These are phyloP conservation scores for Colletotrichum siamense DNA, from an alignment of 2,329 filamentous ascomycete species.

Conservation along the genomic window DNA sequence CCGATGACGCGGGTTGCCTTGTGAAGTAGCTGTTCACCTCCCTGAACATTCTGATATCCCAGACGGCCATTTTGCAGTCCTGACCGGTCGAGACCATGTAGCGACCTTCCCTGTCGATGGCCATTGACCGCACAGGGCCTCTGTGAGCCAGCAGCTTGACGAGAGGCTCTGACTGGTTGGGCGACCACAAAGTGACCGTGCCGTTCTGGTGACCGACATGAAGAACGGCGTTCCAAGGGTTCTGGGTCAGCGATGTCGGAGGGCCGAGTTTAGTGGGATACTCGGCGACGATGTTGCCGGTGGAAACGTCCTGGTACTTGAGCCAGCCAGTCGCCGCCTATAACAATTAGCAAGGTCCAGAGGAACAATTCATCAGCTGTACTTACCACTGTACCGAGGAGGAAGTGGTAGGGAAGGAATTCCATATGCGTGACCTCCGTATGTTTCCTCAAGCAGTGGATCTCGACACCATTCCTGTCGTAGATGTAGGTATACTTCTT, in stretches of 20 bases:
- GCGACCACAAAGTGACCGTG: conserved; percentile 93
- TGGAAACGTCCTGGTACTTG: conserved; percentile 95
- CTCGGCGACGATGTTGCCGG: conserved; percentile 86
- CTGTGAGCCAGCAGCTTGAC: conserved; percentile 91
- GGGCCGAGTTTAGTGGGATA: conserved; percentile 84
- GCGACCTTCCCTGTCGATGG: conserved; percentile 85
- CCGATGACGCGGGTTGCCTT: conserved; percentile 78
- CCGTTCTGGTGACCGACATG: conserved; percentile 96
- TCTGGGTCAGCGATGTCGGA: conserved; percentile 84
- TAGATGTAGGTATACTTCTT: conserved; percentile 98
- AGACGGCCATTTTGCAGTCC: conserved; percentile 90
- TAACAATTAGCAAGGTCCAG: conserved; percentile 20
- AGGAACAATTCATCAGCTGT: neutral
- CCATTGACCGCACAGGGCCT: conserved; percentile 85
- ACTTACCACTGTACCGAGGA: conserved; percentile 83
- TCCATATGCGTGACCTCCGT: conserved; percentile 92
- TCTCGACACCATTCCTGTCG: conserved; percentile 86
- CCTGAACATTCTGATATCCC: conserved; percentile 94
- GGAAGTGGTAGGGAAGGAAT: conserved; percentile 95
- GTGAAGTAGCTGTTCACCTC: conserved; percentile 91
- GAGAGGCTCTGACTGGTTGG: conserved; percentile 83
- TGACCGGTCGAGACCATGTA: conserved; percentile 97
- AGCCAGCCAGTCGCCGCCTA: conserved; percentile 81
- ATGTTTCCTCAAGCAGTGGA: conserved; percentile 91
- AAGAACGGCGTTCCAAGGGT: conserved; percentile 89